Evolutionary conservation across 352 stramenopile species (phyloP).

Genomic region (Globisporangium rhizosaccharum): DNA sequence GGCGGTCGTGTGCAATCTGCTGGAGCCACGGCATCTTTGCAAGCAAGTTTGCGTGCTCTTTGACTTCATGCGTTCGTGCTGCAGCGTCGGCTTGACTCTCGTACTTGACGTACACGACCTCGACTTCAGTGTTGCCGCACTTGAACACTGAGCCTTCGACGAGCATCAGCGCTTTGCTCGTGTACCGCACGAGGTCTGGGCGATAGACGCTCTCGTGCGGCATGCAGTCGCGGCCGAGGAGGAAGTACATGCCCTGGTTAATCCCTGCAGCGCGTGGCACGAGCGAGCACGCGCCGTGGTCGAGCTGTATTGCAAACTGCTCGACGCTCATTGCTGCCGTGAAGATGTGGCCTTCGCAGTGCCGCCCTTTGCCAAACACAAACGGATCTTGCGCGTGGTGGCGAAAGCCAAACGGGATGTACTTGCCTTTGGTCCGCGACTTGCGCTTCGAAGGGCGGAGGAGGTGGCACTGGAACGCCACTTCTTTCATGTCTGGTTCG

Average conservation of each 20-base stretch:
- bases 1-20: slow-evolving; percentile 42
- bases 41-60: slow-evolving; percentile 37
- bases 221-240: slow-evolving; percentile 49
- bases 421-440: slow-evolving; percentile 32
- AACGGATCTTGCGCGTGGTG: slow-evolving; percentile 36
- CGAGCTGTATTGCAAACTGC: slow-evolving; percentile 62
- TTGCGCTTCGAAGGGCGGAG: slow-evolving; percentile 64
- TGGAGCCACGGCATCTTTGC: slow-evolving; percentile 53
- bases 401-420: slow-evolving; percentile 51
- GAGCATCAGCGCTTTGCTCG: slow-evolving; percentile 68
- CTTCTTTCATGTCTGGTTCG: slow-evolving; percentile 56
- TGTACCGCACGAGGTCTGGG: slow-evolving; percentile 48
- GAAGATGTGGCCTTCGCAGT: slow-evolving; percentile 54
- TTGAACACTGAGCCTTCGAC: slow-evolving; percentile 63
- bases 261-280: slow-evolving; percentile 50
- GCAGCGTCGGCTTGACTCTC: slow-evolving; percentile 10
- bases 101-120: slow-evolving; percentile 57
- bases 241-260: slow-evolving; percentile 67
- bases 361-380: slow-evolving; percentile 49
- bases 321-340: slow-evolving; percentile 50
- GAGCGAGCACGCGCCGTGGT: slow-evolving; percentile 51
- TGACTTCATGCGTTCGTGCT: slow-evolving; percentile 28
- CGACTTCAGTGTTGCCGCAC: slow-evolving; percentile 49
- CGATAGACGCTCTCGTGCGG: slow-evolving; percentile 24
- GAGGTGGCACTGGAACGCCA: slow-evolving; percentile 57